phyloP scores from a whole-genome alignment of 2,329 filamentous ascomycete genomes.

The Alternaria atra region DNA sequence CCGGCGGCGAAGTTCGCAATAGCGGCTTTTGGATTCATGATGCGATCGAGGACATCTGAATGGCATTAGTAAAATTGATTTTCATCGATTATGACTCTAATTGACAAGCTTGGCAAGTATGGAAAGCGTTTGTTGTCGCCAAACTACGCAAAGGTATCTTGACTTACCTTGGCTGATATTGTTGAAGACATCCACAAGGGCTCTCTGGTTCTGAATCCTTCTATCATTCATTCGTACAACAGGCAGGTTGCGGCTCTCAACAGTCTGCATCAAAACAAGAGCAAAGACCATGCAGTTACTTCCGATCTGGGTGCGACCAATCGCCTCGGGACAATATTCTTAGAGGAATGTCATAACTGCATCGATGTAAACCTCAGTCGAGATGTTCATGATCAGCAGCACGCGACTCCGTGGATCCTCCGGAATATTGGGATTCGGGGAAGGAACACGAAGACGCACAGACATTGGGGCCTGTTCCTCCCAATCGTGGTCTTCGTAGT shows the following conservation, averaged over 20 bases:
- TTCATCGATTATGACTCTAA: neutral
- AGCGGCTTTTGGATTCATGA: neutral
- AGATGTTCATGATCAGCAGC: neutral
- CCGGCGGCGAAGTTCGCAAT: neutral
- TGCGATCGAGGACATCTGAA: neutral
- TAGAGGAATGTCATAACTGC: neutral
- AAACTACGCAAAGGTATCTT: neutral
- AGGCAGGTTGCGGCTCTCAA: neutral
- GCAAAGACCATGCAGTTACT: neutral
- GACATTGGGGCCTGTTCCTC: neutral
- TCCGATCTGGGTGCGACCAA: neutral
- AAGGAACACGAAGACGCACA: neutral
- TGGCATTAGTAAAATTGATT: neutral
- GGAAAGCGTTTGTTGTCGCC: neutral
- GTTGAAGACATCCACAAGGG: neutral
- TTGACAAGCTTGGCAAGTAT: neutral
- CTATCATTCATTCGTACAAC: neutral
- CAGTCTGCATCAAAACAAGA: neutral
- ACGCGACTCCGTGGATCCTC: neutral
- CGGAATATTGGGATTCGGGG: neutral
- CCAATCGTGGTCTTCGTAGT: neutral
- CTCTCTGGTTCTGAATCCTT: neutral
- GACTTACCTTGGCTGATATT: neutral
- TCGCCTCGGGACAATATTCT: neutral
- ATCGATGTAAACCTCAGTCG: neutral